These are phyloP conservation scores for Blastobotrys petasosporus DNA, from an alignment of 1,139 yeast species.

Conservation along the genomic window DNA sequence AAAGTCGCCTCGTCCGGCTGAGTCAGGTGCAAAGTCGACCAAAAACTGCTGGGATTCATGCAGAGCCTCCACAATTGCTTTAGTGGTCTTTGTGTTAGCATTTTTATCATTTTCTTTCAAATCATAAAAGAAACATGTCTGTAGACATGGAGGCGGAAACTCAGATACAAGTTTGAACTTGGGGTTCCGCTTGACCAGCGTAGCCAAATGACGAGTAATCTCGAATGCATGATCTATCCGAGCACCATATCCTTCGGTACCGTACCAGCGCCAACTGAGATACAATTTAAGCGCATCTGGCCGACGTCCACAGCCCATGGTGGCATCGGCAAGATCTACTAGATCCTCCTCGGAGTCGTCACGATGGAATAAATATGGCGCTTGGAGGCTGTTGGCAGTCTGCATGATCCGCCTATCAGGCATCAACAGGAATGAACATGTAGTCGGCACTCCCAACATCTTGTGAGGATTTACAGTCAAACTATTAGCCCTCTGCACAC, in stretches of 20 bases:
- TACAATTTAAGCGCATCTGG: slow-evolving; percentile 77
- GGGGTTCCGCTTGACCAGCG: slow-evolving; percentile 33
- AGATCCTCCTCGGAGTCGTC: slow-evolving; percentile 44
- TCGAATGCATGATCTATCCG: slow-evolving; percentile 69
- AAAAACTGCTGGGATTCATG: slow-evolving; percentile 61
- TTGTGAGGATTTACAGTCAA: slow-evolving; percentile 83
- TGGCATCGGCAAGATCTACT: slow-evolving; percentile 80
- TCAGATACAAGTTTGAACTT: slow-evolving; percentile 51
- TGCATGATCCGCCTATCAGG: slow-evolving; percentile 65
- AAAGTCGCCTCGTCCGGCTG: slow-evolving; percentile 60
- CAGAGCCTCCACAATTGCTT: slow-evolving; percentile 56
- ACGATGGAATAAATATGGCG: slow-evolving; percentile 73
- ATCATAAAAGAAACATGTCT: slow-evolving; percentile 74
- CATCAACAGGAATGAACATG: slow-evolving; percentile 72
- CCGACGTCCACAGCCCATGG: slow-evolving; percentile 90
- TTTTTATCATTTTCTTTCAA: slow-evolving; percentile 37
- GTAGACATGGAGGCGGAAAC: slow-evolving; percentile 68
- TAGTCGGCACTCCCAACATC: slow-evolving; percentile 85
- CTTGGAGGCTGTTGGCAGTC: slow-evolving; percentile 66
- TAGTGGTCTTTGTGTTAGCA: slow-evolving; percentile 53
- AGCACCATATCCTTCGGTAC: slow-evolving; percentile 45
- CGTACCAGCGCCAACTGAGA: slow-evolving; percentile 78
- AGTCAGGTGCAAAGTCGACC: slow-evolving; percentile 75
- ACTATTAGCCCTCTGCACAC: slow-evolving; percentile 66
- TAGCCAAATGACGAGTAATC: slow-evolving; percentile 56